Evolutionary conservation across 1,284 basidiomycete genomes (phyloP).

Genomic region (Austropuccinia psidii): DNA sequence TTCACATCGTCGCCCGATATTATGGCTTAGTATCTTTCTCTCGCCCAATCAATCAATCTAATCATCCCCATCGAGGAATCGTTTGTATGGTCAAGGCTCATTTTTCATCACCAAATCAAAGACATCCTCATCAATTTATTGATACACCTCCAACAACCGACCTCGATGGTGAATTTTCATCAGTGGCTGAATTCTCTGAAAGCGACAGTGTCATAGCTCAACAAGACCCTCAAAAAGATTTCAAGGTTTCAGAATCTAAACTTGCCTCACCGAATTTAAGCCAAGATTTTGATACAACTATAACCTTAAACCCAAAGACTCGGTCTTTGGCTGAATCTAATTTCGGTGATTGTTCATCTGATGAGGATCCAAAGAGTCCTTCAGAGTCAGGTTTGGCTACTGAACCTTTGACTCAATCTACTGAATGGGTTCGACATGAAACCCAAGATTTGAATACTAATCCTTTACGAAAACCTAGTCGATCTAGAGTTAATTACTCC

Average conservation of each 20-base stretch:
- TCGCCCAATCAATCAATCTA: neutral
- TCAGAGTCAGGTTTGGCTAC: no score
- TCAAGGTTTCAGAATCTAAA: neutral
- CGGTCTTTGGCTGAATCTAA: no score
- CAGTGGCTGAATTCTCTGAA: neutral
- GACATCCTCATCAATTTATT: constrained; percentile 7
- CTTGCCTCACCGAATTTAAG: no score
- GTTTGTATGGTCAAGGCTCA: constrained; percentile 29
- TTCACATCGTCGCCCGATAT: constrained; percentile 39
- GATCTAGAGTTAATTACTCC: no score
- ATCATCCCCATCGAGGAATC: neutral
- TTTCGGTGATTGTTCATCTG: no score
- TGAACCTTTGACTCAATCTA: no score
- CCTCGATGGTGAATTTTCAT: constrained; percentile 19
- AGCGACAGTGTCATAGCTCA: neutral
- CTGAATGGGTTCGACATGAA: no score
- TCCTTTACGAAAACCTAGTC: no score
- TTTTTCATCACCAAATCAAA: constrained; percentile 6
- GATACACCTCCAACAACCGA: constrained; percentile 31
- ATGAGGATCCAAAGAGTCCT: neutral
- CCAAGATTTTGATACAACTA: no score
- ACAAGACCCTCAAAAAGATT: neutral
- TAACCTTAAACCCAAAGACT: no score
- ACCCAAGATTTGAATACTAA: no score
- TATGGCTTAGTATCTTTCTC: constrained; percentile 40